Evolutionary conservation across 306 rosid species (phyloP), one percentile per base, ranked within the genome.

Genomic region (Sechiopsis laciniata): DNA sequence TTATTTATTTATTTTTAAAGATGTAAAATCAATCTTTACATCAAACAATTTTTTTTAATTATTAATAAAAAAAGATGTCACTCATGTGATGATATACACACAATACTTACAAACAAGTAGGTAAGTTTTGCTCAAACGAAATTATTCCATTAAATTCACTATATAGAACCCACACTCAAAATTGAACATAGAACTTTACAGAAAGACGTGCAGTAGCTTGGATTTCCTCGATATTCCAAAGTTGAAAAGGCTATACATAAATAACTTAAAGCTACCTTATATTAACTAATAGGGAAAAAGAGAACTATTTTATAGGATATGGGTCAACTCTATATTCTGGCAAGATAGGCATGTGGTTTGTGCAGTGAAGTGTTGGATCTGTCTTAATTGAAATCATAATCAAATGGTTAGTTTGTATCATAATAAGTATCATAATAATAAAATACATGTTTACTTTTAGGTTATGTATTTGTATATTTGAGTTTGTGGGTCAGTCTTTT

Each of bases 341-440:
- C 59, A 69, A 14, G 58, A 22, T 14, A 22, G 59, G 46, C 74
- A 68, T 69, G 74, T 69, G 74, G 59, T 50, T 69, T 22, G 24
- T 69, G 58, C 57, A 69, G 57, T 69, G 59, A 69, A 69, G 74
- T 22, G 8, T 68, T 69, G 59, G 45, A 69, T 69, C 58, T 69
- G 45, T 50, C 37, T 51, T 50, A 15, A 26, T 14, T 51, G 45
- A 48, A 69, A 22, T 50, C 8, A 69, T 15, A 69, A 22, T 69
- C 59, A 48, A 69, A 69, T 48, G 73, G 57, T 68, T 51, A 69
- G 70, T 81, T 81, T 79, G 57, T 60, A 65, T 75, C 79, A 76
- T 78, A 76, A 2, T 26, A 26, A 26, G 29, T 26, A 26, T 26
- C 1, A 26, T 26, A 26, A 26, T 42, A 68, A 68, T 22, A 68